Evolutionary conservation across 257 asterid genomes (phyloP).

Genomic region (Solanum bulbocastanum): DNA sequence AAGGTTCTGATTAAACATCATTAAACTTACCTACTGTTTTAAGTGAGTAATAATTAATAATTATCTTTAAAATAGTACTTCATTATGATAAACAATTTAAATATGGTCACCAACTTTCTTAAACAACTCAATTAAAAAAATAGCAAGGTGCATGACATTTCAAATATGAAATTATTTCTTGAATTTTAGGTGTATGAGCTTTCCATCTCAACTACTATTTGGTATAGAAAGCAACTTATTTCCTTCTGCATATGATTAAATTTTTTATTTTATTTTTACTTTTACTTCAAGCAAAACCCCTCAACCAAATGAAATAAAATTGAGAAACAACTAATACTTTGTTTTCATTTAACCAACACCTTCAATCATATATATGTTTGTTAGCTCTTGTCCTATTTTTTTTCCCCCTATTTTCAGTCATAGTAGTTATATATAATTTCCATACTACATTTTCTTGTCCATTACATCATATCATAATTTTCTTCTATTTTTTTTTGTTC

Average conservation of each 20-base stretch:
- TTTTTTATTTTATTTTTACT: conserved; percentile 12
- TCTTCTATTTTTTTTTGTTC: background rate
- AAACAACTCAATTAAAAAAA: background rate
- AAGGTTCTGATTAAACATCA: background rate
- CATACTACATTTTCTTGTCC: background rate
- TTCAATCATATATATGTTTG: conserved; percentile 1
- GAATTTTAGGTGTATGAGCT: conserved; percentile 44
- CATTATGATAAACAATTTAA: background rate
- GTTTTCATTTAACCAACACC: conserved; percentile 15
- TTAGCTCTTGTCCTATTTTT: conserved; percentile 17
- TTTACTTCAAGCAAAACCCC: conserved; percentile 45
- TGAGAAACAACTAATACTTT: conserved; percentile 10
- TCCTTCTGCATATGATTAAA: background rate
- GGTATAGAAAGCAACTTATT: conserved; percentile 31
- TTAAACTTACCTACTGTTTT: background rate
- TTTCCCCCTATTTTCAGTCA: background rate
- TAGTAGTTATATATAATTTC: background rate
- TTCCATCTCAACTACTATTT: conserved; percentile 51
- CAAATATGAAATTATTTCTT: background rate
- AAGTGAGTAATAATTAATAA: background rate
- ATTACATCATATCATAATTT: background rate
- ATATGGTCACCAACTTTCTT: background rate
- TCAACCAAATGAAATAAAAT: conserved; percentile 10
- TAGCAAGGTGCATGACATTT: background rate
- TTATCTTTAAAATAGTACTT: background rate